A percentile compares a stretch with the other conserved stretches of the same genome.
Evolutionary conservation across 2,329 filamentous ascomycete genomes (phyloP).

Genomic region (Sporothrix inflata): DNA sequence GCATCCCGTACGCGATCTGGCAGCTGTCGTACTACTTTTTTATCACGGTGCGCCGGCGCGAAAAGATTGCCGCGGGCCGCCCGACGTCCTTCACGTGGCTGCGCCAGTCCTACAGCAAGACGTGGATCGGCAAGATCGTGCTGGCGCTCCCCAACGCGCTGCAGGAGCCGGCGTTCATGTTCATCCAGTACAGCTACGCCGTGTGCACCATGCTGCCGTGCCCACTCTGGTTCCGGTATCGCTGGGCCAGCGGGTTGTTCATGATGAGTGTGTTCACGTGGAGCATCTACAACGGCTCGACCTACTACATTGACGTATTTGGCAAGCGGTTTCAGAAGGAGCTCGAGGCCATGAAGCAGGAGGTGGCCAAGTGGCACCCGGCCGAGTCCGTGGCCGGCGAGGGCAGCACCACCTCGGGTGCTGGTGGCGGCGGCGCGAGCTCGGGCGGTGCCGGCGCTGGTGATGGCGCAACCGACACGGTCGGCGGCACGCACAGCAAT

Average conservation of each 20-base stretch:
- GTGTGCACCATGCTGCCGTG: conserved; percentile 92
- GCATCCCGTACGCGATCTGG: conserved; percentile 90
- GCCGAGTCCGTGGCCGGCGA: conserved; percentile 47
- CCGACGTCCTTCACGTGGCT: conserved; percentile 98
- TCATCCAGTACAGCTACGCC: conserved; percentile 91
- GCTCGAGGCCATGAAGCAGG: conserved; percentile 82
- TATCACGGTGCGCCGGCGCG: conserved; percentile 90
- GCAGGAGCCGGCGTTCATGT: conserved; percentile 92
- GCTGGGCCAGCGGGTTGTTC: conserved; percentile 76
- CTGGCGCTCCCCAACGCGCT: conserved; percentile 72
- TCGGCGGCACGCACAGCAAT: conserved; percentile 23
- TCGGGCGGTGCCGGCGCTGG: not conserved
- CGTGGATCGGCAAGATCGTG: conserved; percentile 85
- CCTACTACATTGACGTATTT: conserved; percentile 98
- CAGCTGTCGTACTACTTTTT: conserved; percentile 91
- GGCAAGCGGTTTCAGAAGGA: conserved; percentile 97
- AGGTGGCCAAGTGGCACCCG: conserved; percentile 83
- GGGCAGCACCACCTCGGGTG: conserved; percentile 26
- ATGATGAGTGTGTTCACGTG: conserved; percentile 83
- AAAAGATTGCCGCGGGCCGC: conserved; percentile 93
- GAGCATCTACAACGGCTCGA: conserved; percentile 96
- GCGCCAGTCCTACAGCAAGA: conserved; percentile 84
- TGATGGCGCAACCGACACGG: not conserved
- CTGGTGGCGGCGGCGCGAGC: not conserved
- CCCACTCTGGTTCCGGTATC: conserved; percentile 90